These are phyloP conservation scores for Cornus florida DNA, from an alignment of 148 eudicot species.

Conservation along the genomic window DNA sequence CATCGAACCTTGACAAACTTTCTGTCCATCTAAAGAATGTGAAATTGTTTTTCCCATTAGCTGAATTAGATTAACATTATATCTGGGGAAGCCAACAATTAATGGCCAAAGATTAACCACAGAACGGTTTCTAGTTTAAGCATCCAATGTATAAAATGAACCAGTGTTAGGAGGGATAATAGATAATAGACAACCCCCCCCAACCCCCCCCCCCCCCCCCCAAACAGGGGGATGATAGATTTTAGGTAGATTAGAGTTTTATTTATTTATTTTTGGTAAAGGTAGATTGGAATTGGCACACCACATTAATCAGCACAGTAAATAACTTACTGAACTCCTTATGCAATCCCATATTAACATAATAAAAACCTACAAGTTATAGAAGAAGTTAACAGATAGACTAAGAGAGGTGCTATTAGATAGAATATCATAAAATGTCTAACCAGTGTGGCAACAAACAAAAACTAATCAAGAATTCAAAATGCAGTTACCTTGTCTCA, in stretches of 20 bases:
- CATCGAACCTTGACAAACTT: not conserved
- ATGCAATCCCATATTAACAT: not conserved
- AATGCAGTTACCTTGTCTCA: constrained; percentile 6
- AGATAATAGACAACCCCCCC: too few species aligned
- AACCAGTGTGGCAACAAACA: not conserved
- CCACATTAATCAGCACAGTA: not conserved
- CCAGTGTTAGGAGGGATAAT: not conserved
- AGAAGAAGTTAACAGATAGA: not conserved
- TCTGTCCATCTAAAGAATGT: not conserved
- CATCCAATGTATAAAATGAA: not conserved
- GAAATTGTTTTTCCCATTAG: not conserved
- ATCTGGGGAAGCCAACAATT: not conserved
- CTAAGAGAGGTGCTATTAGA: constrained; percentile 1
- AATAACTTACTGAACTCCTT: not conserved
- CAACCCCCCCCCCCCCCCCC: too few species aligned
- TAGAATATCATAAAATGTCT: not conserved
- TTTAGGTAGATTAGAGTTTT: too few species aligned
- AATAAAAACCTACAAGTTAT: not conserved
- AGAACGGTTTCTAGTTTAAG: not conserved
- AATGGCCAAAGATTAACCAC: not conserved
- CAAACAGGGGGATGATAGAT: too few species aligned
- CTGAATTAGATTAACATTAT: not conserved
- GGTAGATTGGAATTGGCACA: not conserved
- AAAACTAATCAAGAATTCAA: not conserved
- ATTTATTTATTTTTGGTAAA: too few species aligned